These are phyloP conservation scores for Sordariomycetes sp. DNA, from an alignment of 2,329 filamentous ascomycete species.

Conservation along the genomic window DNA sequence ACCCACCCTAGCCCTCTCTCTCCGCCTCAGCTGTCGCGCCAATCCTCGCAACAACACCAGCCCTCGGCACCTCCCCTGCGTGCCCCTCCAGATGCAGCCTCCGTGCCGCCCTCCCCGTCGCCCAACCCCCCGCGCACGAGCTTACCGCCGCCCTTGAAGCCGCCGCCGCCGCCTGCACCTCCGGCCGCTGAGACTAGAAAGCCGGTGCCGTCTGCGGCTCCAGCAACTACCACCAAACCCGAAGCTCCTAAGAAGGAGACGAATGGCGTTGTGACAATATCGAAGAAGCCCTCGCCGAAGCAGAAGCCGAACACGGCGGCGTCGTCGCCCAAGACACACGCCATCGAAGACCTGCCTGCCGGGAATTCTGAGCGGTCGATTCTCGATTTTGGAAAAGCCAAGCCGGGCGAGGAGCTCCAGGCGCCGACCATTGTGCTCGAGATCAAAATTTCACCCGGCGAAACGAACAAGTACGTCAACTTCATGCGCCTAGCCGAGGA, in stretches of 20 bases:
- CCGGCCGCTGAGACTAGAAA: constrained; percentile 22
- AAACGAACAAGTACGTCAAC: constrained; percentile 85
- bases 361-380: constrained; percentile 32
- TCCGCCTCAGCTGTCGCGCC: constrained; percentile 15
- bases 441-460: constrained; percentile 60
- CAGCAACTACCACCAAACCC: neutral
- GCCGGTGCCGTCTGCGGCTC: constrained; percentile 8
- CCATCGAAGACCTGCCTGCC: constrained; percentile 27
- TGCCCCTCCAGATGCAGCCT: constrained; percentile 15
- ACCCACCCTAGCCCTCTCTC: constrained; percentile 16
- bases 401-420: constrained; percentile 42
- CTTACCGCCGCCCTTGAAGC: constrained; percentile 5
- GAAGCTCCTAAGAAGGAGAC: neutral
- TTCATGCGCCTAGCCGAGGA: constrained; percentile 90
- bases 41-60: constrained; percentile 5
- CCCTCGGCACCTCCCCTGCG: neutral
- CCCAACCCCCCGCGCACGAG: constrained; percentile 17
- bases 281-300: constrained; percentile 32
- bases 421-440: constrained; percentile 73
- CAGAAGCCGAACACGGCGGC: constrained; percentile 24
- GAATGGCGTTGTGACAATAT: constrained; percentile 5
- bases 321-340: constrained; percentile 36
- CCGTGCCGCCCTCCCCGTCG: constrained; percentile 28
- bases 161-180: constrained; percentile 17
- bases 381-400: constrained; percentile 46